A percentile compares a stretch with the other conserved stretches of the same genome.
phyloP scores from a whole-genome alignment of 108 stramenopile genomes.

The Parietichytrium sp. region DNA sequence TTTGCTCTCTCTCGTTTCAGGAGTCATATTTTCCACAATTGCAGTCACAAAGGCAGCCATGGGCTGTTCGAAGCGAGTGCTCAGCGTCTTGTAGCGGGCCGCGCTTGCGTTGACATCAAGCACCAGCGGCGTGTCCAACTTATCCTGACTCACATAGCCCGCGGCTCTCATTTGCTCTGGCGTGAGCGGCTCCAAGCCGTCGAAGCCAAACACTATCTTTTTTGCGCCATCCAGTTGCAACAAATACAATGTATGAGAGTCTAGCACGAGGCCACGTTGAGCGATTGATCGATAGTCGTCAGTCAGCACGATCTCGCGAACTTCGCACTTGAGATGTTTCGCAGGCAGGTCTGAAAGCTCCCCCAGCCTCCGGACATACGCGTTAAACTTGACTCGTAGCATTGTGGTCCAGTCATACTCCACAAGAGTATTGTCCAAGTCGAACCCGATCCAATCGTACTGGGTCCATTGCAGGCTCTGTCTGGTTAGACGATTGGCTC shows the following conservation, averaged over 20 bases:
- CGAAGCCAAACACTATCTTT: background rate
- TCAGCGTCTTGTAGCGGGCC: background rate
- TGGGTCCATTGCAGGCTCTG: too few relatives aligned
- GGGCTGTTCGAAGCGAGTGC: conserved; percentile 1
- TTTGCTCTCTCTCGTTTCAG: background rate
- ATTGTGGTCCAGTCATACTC: background rate
- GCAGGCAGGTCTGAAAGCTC: too few relatives aligned
- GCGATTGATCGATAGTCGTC: background rate
- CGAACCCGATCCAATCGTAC: conserved; percentile 31
- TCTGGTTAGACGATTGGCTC: too few relatives aligned
- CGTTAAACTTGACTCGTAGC: background rate
- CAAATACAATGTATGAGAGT: background rate
- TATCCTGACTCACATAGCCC: background rate
- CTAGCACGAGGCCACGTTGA: background rate
- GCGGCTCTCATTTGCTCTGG: too few relatives aligned
- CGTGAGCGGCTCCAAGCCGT: background rate
- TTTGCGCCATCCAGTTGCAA: background rate
- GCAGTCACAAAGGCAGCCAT: background rate
- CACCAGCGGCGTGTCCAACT: background rate
- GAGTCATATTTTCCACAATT: background rate
- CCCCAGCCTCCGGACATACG: background rate
- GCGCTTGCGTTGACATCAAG: too few relatives aligned
- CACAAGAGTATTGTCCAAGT: conserved; percentile 24
- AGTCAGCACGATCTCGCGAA: background rate
- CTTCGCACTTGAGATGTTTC: too few relatives aligned